Evolutionary conservation across 495 filamentous ascomycete species (phyloP).

Genomic region (Trichoderma virens): DNA sequence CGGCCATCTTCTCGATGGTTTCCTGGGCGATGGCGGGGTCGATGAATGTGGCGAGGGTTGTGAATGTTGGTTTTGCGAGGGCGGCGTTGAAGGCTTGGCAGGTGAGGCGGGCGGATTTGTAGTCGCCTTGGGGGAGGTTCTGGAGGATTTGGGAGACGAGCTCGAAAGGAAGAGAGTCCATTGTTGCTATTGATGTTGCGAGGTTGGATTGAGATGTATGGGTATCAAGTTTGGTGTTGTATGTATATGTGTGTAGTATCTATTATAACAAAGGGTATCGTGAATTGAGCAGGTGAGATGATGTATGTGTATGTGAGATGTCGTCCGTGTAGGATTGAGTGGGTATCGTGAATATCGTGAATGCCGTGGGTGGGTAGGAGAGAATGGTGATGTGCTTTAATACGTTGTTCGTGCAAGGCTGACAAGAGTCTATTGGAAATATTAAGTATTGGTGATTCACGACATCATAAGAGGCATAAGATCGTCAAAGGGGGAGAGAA

Average conservation of each 20-base stretch:
- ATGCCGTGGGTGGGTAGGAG: too few relatives aligned
- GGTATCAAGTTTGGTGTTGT: background rate
- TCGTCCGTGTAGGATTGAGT: background rate
- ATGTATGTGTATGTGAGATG: too few relatives aligned
- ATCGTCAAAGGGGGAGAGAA: too few relatives aligned
- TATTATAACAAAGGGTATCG: background rate
- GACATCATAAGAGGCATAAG: too few relatives aligned
- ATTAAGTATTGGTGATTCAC: too few relatives aligned
- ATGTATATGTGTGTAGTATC: background rate
- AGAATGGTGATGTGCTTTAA: too few relatives aligned
- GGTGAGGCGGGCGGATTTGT: slow-evolving; percentile 4
- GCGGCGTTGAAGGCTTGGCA: slow-evolving; percentile 13
- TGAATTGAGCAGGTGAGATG: background rate
- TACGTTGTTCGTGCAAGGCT: too few relatives aligned
- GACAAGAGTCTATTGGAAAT: too few relatives aligned
- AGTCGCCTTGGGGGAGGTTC: background rate
- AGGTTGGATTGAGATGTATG: background rate
- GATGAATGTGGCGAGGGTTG: slow-evolving; percentile 4
- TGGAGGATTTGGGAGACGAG: slow-evolving; percentile 11
- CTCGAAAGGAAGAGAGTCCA: slow-evolving; percentile 12
- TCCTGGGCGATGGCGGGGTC: slow-evolving; percentile 11
- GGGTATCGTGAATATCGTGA: too few relatives aligned
- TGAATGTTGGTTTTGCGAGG: slow-evolving; percentile 8
- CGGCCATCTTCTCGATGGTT: slow-evolving; percentile 2
- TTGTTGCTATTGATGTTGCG: slow-evolving; percentile 10